phyloP scores from a whole-genome alignment of 1,284 basidiomycete species.

The Pseudozyma thailandica region DNA sequence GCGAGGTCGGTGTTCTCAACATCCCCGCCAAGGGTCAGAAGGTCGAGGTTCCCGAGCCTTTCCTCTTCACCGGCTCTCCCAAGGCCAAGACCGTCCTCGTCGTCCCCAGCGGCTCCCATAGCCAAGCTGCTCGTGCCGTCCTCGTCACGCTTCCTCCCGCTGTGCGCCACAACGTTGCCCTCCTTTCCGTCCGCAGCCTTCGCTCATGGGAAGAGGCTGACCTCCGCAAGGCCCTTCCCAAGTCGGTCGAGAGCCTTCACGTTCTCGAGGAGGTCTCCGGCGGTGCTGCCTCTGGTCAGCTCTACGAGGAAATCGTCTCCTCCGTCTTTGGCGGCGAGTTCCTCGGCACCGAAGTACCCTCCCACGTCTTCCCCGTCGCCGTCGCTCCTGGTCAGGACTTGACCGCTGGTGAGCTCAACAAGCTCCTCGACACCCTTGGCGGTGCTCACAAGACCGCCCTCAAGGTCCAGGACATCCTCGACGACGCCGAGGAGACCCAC shows the following conservation, averaged over 20 bases:
- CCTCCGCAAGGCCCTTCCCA: conserved; percentile 55
- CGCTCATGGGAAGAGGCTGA: conserved; percentile 60
- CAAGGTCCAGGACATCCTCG: conserved; percentile 46
- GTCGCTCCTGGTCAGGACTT: conserved; percentile 55
- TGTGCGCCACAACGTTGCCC: conserved; percentile 53
- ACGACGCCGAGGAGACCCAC: conserved; percentile 38
- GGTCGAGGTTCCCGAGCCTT: conserved; percentile 74
- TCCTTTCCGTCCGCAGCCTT: conserved; percentile 59
- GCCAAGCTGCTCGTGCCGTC: conserved; percentile 58
- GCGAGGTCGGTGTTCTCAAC: conserved; percentile 56
- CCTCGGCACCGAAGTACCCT: conserved; percentile 31
- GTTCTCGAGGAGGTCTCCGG: conserved; percentile 63
- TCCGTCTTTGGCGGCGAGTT: conserved; percentile 49
- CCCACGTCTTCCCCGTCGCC: conserved; percentile 50
- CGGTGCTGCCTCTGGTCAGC: conserved; percentile 44
- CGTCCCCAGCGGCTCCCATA: conserved; percentile 63
- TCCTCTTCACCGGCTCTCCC: conserved; percentile 63
- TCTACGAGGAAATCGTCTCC: conserved; percentile 59
- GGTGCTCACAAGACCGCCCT: conserved; percentile 29
- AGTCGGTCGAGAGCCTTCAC: conserved; percentile 57
- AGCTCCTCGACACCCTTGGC: conserved; percentile 49
- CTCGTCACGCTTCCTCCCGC: conserved; percentile 51
- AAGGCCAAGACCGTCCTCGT: conserved; percentile 60
- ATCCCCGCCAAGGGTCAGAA: conserved; percentile 57
- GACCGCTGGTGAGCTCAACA: conserved; percentile 48